Percentiles rank a stretch among this genome's conserved stretches.
Evolutionary conservation across 2,329 filamentous ascomycete genomes (phyloP).

Genomic region (Hypoxylon sp.): DNA sequence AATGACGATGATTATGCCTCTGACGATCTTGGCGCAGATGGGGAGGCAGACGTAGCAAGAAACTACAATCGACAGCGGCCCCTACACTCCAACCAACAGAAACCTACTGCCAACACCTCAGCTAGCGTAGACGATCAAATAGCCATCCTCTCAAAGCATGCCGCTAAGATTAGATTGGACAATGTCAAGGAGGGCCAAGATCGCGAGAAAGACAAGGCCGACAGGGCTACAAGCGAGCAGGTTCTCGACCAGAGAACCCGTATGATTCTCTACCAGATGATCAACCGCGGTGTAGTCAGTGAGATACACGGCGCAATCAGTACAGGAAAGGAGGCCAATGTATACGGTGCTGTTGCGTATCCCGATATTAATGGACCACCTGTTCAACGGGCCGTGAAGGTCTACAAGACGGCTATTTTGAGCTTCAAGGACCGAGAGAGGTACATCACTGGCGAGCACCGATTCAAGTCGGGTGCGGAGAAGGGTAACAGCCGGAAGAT

Average conservation of each 20-base stretch:
- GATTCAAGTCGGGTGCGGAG: constrained; percentile 91
- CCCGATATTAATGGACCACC: constrained; percentile 67
- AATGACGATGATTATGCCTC: constrained; percentile 62
- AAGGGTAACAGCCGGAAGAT: constrained; percentile 96
- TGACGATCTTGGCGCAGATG: constrained; percentile 69
- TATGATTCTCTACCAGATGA: constrained; percentile 96
- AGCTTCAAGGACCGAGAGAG: constrained; percentile 98
- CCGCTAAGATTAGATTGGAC: constrained; percentile 86
- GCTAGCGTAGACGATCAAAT: constrained; percentile 90
- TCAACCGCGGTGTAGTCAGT: constrained; percentile 89
- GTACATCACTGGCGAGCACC: constrained; percentile 94
- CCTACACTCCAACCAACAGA: constrained; percentile 81
- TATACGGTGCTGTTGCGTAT: constrained; percentile 87
- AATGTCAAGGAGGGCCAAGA: constrained; percentile 68
- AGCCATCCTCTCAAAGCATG: constrained; percentile 85
- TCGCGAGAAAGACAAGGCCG: constrained; percentile 86
- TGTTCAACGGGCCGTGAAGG: constrained; percentile 90
- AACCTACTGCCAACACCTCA: constrained; percentile 82
- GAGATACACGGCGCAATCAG: constrained; percentile 96
- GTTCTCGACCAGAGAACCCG: constrained; percentile 94
- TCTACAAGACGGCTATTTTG: constrained; percentile 98
- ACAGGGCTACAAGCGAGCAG: constrained; percentile 94
- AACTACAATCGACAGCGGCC: constrained; percentile 88
- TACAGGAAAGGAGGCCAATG: constrained; percentile 98
- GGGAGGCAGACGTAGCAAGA: constrained; percentile 81